phyloP scores from a whole-genome alignment of 345 rosid species.

The Brassica juncea region DNA sequence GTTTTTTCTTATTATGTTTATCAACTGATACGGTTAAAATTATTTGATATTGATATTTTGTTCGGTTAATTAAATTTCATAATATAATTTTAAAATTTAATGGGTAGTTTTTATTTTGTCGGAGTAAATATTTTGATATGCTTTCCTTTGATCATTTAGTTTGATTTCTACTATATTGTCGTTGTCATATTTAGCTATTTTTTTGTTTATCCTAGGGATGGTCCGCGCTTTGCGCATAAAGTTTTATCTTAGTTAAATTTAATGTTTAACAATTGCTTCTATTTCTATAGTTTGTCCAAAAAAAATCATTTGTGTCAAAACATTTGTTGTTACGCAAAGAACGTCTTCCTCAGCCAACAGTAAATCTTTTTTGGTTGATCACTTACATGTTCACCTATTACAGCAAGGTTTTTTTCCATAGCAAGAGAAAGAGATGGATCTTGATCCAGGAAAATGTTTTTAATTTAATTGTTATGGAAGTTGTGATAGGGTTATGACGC shows the following conservation, averaged over 20 bases:
- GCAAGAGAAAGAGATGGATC: background rate
- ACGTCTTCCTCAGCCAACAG: background rate
- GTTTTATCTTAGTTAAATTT: background rate
- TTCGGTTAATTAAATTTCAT: no score
- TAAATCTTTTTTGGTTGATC: background rate
- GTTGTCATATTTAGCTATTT: no score
- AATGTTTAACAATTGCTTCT: background rate
- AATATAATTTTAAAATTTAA: no score
- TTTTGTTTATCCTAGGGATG: no score
- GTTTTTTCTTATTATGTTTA: no score
- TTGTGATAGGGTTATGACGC: background rate
- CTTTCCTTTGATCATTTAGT: no score
- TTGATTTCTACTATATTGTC: no score
- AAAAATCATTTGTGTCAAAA: no score
- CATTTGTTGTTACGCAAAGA: background rate
- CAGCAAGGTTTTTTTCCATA: background rate
- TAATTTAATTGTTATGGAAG: background rate
- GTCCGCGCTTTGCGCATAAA: background rate
- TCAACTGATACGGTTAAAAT: no score
- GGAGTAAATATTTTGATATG: no score
- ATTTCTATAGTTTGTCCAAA: background rate
- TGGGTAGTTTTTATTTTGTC: no score
- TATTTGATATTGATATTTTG: no score
- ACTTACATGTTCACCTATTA: background rate
- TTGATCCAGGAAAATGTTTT: background rate